These are phyloP conservation scores for Solanum pinnatisectum DNA, from an alignment of 257 asterid species.

Conservation along the genomic window DNA sequence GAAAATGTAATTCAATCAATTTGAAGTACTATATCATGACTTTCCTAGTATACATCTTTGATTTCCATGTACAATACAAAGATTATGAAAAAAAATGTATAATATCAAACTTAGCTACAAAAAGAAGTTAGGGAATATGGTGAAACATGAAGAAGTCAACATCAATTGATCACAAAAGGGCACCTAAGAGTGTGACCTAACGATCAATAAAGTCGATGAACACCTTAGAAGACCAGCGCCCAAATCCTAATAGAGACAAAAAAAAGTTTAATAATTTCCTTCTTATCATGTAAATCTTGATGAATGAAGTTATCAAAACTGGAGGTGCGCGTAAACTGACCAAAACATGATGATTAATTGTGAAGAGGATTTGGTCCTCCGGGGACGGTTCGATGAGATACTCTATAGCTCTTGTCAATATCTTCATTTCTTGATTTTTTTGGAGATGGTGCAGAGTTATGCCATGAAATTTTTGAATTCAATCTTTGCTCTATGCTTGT, in stretches of 20 bases:
- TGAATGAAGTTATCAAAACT: rapidly evolving
- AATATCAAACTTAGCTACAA: not conserved
- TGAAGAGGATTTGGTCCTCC: constrained; percentile 67
- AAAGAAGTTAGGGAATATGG: not conserved
- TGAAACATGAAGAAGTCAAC: not conserved
- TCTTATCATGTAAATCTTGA: not conserved
- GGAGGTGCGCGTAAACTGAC: not conserved
- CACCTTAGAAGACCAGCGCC: not conserved
- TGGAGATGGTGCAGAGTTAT: constrained; percentile 16
- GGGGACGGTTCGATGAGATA: constrained; percentile 28
- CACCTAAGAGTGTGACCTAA: not conserved
- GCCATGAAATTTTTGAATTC: constrained; percentile 14
- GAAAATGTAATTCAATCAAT: not conserved
- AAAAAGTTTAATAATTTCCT: not conserved
- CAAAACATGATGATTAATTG: constrained; percentile 12
- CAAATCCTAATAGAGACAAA: not conserved
- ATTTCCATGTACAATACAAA: not conserved
- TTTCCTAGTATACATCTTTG: not conserved
- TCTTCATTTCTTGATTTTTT: constrained; percentile 11
- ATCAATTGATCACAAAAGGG: not conserved
- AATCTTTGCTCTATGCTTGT: not conserved
- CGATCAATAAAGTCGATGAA: not conserved
- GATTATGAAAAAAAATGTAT: not conserved
- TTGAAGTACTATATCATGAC: not conserved
- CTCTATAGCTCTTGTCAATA: constrained; percentile 1